Evolutionary conservation across 768 basidiomycete genomes (phyloP), one percentile per base, ranked within the genome.

Genomic region (Trichaptum fuscoviolaceum): DNA sequence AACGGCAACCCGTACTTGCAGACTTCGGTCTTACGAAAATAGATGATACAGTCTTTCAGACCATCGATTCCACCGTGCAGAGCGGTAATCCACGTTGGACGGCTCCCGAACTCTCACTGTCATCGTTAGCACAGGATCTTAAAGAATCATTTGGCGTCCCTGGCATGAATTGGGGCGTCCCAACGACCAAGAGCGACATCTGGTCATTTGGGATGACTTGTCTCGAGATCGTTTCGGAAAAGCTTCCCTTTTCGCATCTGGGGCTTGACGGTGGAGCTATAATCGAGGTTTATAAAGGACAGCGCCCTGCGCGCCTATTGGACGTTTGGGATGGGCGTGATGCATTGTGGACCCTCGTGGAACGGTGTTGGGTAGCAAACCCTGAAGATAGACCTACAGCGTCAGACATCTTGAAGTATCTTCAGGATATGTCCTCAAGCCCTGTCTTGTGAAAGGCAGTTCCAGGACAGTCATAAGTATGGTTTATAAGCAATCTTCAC

Each of bases 191-290:
- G 15, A 18, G 25, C 15, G 59, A 61, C 30, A 61, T 61, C 6
- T 61, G 59, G 59, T 61, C 59, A 17, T 61, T 61, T 61, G 59
- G 59, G 25, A 61, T 61, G 59, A 34, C 30, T 34, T 25, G 24
- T 61, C 59, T 61, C 25, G 59, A 61, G 23, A 25, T 61, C 30
- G 24, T 61, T 4, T 7, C 59, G 24, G 59, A 61, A 18, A 17
- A 9, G 30, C 30, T 61, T 25, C 59, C 59, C 15, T 61, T 61
- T 17, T 25, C 59, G 30, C 24, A 61, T 17, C 24, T 34, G 9
- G 23, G 25, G 15, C 25, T 61, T 4, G 59, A 61, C 15, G 30
- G 59, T 17, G 59, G 25, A 61, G 59, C 23, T 34, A 23, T 61
- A 5, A 5, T 61, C 3, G 30, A 61, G 25, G 24, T 61, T 25